These are phyloP conservation scores for Baeospora myosura DNA, from an alignment of 1,284 basidiomycete species.

Conservation along the genomic window DNA sequence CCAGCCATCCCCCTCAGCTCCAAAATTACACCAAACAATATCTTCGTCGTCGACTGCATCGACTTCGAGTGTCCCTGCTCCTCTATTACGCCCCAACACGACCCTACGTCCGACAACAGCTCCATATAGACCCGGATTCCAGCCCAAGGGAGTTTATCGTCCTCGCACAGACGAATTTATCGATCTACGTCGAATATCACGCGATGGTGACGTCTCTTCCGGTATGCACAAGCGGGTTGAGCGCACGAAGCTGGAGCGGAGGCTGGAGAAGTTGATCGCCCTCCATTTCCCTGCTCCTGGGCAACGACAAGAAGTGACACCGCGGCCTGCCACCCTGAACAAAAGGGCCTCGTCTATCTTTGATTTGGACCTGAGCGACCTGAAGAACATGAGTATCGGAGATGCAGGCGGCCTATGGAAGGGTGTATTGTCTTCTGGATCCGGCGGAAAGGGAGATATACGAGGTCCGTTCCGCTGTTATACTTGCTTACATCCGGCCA, in stretches of 20 bases:
- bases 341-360: conserved; percentile 1
- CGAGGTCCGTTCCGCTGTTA: conserved; percentile 38
- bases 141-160: conserved; percentile 65
- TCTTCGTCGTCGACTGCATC: conserved; percentile 5
- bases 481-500: conserved; percentile 3
- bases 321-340: conserved; percentile 3
- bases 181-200: conserved; percentile 45
- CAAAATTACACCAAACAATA: conserved; percentile 7
- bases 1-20: conserved; percentile 13
- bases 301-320: conserved; percentile 5
- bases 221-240: conserved; percentile 48
- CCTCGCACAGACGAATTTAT: conserved; percentile 75
- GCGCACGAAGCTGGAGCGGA: conserved; percentile 70
- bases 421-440: conserved; percentile 38
- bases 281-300: conserved; percentile 62
- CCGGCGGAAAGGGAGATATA: conserved; percentile 44
- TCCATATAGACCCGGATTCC: conserved; percentile 79
- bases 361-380: conserved; percentile 31
- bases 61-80: conserved; percentile 10
- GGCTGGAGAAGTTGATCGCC: conserved; percentile 79
- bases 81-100: conserved; percentile 1
- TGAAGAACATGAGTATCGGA: conserved; percentile 41
- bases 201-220: conserved; percentile 39
- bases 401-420: conserved; percentile 59
- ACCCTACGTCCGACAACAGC: conserved; percentile 11